Evolutionary conservation across 805 yeast species (phyloP).

Genomic region (Middelhovenomyces tepae): DNA sequence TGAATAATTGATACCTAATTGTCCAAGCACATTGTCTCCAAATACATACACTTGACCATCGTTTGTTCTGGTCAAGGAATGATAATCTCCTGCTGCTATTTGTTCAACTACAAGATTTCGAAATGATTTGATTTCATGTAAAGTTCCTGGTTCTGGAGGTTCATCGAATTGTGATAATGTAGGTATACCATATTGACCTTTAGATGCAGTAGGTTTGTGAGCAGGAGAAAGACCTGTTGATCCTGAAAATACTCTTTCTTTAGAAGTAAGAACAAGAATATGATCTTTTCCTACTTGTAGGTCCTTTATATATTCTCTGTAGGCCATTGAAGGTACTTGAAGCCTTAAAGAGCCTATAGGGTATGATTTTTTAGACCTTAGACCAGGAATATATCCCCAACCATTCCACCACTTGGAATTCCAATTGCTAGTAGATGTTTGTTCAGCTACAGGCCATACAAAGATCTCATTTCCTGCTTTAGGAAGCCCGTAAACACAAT

Average conservation of each 20-base stretch:
- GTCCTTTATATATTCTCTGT: slow-evolving; percentile 45
- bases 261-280: slow-evolving; percentile 49
- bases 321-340: slow-evolving; percentile 17
- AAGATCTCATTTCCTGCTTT: slow-evolving; percentile 28
- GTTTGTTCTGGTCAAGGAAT: slow-evolving; percentile 60
- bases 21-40: slow-evolving; percentile 83
- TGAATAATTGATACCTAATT: slow-evolving; percentile 62
- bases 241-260: slow-evolving; percentile 54
- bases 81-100: slow-evolving; percentile 67
- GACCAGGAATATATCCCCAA: slow-evolving; percentile 1
- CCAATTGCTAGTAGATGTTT: not conserved
- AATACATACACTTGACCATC: slow-evolving; percentile 72
- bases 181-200: slow-evolving; percentile 85
- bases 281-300: slow-evolving; percentile 60
- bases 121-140: slow-evolving; percentile 50
- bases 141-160: slow-evolving; percentile 40
- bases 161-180: slow-evolving; percentile 53
- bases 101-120: slow-evolving; percentile 42
- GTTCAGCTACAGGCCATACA: slow-evolving; percentile 2
- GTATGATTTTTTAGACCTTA: not conserved
- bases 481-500: slow-evolving; percentile 37
- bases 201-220: slow-evolving; percentile 33
- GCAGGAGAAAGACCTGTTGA: slow-evolving; percentile 42
- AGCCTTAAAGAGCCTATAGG: not conserved
- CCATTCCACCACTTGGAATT: slow-evolving; percentile 10